These are phyloP conservation scores for Madurella fahalii DNA, from an alignment of 2,329 filamentous ascomycete genomes.

Conservation along the genomic window DNA sequence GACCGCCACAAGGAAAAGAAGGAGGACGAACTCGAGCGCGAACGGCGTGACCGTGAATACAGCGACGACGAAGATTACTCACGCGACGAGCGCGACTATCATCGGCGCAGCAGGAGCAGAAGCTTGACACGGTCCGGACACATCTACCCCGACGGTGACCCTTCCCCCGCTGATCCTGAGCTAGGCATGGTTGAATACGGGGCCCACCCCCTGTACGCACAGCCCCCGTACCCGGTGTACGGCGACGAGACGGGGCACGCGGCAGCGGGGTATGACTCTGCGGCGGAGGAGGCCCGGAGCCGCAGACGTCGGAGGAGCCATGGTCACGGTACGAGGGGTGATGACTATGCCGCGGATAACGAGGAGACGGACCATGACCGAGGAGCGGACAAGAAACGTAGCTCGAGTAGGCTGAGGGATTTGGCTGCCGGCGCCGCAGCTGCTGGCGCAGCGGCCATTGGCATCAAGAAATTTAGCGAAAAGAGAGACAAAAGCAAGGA, in stretches of 20 bases:
- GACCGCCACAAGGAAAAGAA: constrained; percentile 60
- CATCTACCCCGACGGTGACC: constrained; percentile 37
- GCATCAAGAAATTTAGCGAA: constrained; percentile 56
- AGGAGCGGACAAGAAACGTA: constrained; percentile 43
- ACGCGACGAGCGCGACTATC: constrained; percentile 35
- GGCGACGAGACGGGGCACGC: constrained; percentile 23
- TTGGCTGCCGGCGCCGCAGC: constrained; percentile 53
- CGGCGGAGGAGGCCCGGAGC: constrained; percentile 39
- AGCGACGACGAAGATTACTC: constrained; percentile 34
- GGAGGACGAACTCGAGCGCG: constrained; percentile 38
- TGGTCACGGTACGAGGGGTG: constrained; percentile 29
- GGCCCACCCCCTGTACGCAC: constrained; percentile 49
- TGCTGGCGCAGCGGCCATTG: constrained; percentile 58
- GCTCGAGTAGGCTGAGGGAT: constrained; percentile 51
- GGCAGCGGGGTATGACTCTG: constrained; percentile 42
- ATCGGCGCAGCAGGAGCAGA: constrained; percentile 33
- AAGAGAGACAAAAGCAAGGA: constrained; percentile 34
- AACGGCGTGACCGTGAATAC: constrained; percentile 27
- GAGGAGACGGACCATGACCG: constrained; percentile 27
- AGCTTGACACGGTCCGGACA: constrained; percentile 39
- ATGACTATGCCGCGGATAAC: constrained; percentile 21
- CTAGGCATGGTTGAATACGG: constrained; percentile 68
- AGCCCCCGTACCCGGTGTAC: constrained; percentile 32
- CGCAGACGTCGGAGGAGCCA: constrained; percentile 37
- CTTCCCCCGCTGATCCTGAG: constrained; percentile 55